Base-by-base conservation (phyloP, 2,329 filamentous ascomycete genomes). In the Aspergillus chevalieri region DNA sequence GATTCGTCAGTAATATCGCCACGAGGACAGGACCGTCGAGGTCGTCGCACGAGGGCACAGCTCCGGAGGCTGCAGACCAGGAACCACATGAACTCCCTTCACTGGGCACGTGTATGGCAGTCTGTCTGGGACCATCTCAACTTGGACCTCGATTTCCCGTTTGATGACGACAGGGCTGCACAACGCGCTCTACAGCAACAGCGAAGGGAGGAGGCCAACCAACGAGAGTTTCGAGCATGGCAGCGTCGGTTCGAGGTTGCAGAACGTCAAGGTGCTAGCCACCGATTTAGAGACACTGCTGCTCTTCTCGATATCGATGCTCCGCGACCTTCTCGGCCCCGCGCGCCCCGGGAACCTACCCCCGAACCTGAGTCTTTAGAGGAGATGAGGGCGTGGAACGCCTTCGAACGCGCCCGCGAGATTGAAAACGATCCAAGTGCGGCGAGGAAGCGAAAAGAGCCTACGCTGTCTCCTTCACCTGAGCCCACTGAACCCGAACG, bases 301-400 rank as follows among this genome's bases (percentile, higher is more conserved):
- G 78, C 78, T 47, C 66, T 84, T 43, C 73, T 84, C 44, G 79
- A 82, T 50, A 73, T 78, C 47, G 67, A 73, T 47, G 64, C 66
- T 15, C 60, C 57, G 61, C 71, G 64, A 62, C 74, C 67, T 52
- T 67, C 66, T 21, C 64, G 72, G 19, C 67, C 73, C 43, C 65
- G 67, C 36, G 63, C 58, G 3, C 67, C 66, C n/a, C 58, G 68
- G 47, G 64, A 68, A 42, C 61, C 67, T 34, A 66, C 66, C 14
- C 79, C 80, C 30, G 79, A 83, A 39, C 81, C 82, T 34, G 87
- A 94, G 67, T 87, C 86, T 6, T 74, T 84, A 39, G 90, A 95
- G 58, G 90, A 95, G 67, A 78, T 86, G 47, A 79, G 84, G 50
- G 89, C 92, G 3, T 96, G 92, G 93, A 89, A 90, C 54, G 89